These are phyloP conservation scores for Suillus brevipes DNA, from an alignment of 768 basidiomycete species.

Conservation along the genomic window DNA sequence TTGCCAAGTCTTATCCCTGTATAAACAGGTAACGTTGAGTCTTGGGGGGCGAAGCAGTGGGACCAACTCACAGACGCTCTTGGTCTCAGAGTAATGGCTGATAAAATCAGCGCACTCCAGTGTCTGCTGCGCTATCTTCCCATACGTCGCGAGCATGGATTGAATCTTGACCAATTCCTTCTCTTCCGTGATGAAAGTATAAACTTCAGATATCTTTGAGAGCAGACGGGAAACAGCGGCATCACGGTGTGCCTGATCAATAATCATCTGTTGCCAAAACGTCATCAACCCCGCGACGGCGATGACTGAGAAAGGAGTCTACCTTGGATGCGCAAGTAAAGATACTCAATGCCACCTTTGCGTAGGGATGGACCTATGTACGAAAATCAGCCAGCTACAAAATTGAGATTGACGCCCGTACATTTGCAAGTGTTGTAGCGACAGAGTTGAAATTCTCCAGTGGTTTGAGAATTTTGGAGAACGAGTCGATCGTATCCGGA, in stretches of 20 bases:
- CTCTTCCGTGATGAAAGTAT: conserved; percentile 6
- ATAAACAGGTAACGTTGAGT: too few relatives aligned
- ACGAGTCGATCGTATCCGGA: not conserved
- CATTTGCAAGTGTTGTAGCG: not conserved
- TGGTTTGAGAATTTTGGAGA: not conserved
- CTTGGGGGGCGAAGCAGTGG: too few relatives aligned
- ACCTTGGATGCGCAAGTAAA: too few relatives aligned
- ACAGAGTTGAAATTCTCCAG: not conserved
- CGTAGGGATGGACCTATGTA: not conserved
- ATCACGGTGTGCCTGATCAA: conserved; percentile 3
- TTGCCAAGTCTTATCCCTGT: too few relatives aligned
- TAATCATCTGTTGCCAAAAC: not conserved
- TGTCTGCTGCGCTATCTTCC: conserved; percentile 15
- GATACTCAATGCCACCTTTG: not conserved
- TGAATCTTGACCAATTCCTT: not conserved
- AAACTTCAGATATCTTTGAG: conserved; percentile 1
- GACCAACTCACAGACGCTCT: too few relatives aligned
- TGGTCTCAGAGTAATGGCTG: too few relatives aligned
- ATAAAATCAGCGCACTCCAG: conserved; percentile 28
- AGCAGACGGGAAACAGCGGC: conserved; percentile 1
- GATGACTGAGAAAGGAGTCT: too few relatives aligned
- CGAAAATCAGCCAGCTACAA: not conserved
- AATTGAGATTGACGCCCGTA: not conserved
- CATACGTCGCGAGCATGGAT: not conserved
- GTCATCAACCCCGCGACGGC: too few relatives aligned